These are phyloP conservation scores for Ochromonas danica DNA, from an alignment of 108 stramenopile genomes.

Conservation along the genomic window DNA sequence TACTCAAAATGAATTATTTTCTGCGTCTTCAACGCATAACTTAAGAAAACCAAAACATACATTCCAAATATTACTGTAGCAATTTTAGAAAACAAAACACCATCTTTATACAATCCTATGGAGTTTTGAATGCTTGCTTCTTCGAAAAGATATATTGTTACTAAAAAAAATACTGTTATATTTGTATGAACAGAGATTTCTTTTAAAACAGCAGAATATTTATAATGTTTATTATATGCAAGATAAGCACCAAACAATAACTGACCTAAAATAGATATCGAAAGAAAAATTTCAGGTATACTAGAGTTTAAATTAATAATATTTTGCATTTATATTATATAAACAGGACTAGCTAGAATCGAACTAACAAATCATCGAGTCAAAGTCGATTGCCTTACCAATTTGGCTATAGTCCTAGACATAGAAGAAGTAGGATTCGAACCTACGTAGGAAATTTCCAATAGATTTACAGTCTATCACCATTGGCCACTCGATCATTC, in stretches of 20 bases:
- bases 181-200: conserved; percentile 6
- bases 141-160: conserved; percentile 17
- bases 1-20: conserved; percentile 26
- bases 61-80: conserved; percentile 5
- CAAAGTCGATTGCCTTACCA: conserved; percentile 15
- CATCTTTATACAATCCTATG: background rate
- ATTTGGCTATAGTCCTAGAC: conserved; percentile 10
- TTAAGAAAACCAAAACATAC: conserved; percentile 17
- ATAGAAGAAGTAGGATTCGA: conserved; percentile 31
- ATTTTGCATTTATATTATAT: conserved; percentile 18
- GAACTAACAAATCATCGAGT: conserved; percentile 16
- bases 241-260: conserved; percentile 1
- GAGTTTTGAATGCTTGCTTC: conserved; percentile 20
- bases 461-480: conserved; percentile 31
- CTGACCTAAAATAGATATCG: conserved; percentile 28
- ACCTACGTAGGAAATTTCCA: conserved; percentile 30
- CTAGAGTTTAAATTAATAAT: conserved; percentile 7
- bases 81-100: conserved; percentile 19
- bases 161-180: conserved; percentile 18
- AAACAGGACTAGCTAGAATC: conserved; percentile 15
- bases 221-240: conserved; percentile 21
- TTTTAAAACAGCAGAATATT: conserved; percentile 19
- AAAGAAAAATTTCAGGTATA: conserved; percentile 26
- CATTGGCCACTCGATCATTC: conserved; percentile 22
- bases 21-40: conserved; percentile 6